Conservation (phyloP, 768 basidiomycete genomes). For the Strobilomyces dryophilus region DNA sequence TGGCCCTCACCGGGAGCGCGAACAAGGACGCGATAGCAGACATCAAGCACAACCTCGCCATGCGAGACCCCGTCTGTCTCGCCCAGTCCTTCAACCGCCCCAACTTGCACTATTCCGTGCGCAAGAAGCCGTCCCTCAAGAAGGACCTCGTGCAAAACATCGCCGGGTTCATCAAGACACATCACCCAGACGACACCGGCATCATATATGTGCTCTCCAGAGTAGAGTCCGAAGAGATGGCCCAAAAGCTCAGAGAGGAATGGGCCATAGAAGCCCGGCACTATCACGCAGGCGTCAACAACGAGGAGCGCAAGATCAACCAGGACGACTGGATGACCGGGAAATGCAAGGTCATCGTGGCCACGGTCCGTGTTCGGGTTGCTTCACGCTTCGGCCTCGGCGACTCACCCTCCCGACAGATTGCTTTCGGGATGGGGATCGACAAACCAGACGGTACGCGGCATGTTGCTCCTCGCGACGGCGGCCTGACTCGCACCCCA, state of each 20-base stretch:
- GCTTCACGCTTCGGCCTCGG: neutral
- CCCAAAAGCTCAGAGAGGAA: constrained; percentile 57
- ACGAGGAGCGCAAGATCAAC: constrained; percentile 55
- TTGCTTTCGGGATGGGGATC: constrained; percentile 98
- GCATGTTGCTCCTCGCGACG: neutral
- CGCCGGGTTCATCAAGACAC: constrained; percentile 57
- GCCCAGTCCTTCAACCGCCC: constrained; percentile 88
- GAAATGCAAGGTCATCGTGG: constrained; percentile 78
- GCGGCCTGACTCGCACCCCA: constrained; percentile 28
- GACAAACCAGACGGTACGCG: constrained; percentile 73
- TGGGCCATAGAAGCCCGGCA: constrained; percentile 62
- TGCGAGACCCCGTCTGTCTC: constrained; percentile 54
- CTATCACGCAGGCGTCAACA: constrained; percentile 80
- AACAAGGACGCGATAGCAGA: constrained; percentile 74
- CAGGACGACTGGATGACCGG: constrained; percentile 75
- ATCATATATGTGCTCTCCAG: constrained; percentile 82
- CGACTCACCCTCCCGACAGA: constrained; percentile 38
- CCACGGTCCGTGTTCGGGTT: constrained; percentile 60
- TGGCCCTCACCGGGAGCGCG: constrained; percentile 96
- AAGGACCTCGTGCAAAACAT: constrained; percentile 55
- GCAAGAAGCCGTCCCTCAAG: constrained; percentile 42
- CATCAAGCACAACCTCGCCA: constrained; percentile 66
- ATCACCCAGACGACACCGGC: constrained; percentile 60
- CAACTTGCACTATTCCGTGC: constrained; percentile 79
- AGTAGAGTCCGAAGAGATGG: constrained; percentile 76